phyloP scores from a whole-genome alignment of 305 asterid genomes.

The Nicotiana rustica region DNA sequence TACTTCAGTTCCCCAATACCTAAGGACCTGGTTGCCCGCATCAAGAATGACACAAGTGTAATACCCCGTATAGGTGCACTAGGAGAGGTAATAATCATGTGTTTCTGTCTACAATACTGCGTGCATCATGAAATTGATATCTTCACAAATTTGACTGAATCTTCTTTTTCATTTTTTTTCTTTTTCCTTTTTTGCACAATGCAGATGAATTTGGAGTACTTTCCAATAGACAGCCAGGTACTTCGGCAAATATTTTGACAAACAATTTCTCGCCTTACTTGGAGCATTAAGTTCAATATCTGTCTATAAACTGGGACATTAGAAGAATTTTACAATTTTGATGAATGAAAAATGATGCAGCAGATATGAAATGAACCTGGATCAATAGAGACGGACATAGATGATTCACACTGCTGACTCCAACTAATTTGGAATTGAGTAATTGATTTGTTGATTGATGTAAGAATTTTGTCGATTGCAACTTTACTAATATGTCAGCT shows the following conservation, averaged over 20 bases:
- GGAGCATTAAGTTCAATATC: neutral
- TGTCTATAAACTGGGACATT: neutral
- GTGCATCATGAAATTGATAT: constrained; percentile 26
- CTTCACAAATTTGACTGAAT: constrained; percentile 15
- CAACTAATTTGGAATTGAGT: constrained; percentile 22
- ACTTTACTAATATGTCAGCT: constrained; percentile 10
- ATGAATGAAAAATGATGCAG: constrained; percentile 15
- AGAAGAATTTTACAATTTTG: neutral
- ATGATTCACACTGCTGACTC: neutral
- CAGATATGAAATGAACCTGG: constrained; percentile 6
- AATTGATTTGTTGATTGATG: constrained; percentile 4
- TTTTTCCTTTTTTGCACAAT: constrained; percentile 38
- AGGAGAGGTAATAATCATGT: constrained; percentile 69
- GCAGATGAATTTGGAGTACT: constrained; percentile 98
- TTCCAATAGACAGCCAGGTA: constrained; percentile 93
- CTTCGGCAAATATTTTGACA: constrained; percentile 33
- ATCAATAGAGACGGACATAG: neutral
- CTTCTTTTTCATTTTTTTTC: neutral
- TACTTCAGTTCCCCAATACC: constrained; percentile 88
- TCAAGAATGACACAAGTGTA: constrained; percentile 90
- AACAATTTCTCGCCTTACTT: constrained; percentile 37
- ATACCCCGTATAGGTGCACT: constrained; percentile 97
- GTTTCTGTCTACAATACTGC: constrained; percentile 33
- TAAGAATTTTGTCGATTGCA: neutral
- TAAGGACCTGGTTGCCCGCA: constrained; percentile 76